These are phyloP conservation scores for Allomyces macrogynus DNA, from an alignment of 192 early-diverging fungal genomes.

Conservation along the genomic window DNA sequence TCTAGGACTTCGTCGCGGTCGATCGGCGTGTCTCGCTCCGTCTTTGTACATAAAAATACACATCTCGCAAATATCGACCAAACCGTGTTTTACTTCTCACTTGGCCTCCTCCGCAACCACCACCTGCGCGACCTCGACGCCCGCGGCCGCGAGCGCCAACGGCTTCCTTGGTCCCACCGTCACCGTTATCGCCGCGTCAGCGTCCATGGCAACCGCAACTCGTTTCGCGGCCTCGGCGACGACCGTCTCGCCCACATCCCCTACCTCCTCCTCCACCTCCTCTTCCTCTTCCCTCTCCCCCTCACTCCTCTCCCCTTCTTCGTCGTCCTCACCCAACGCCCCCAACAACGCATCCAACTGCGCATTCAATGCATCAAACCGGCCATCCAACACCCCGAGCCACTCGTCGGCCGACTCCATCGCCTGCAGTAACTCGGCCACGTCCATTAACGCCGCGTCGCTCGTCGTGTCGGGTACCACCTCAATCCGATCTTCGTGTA, in stretches of 20 bases:
- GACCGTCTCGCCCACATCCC: constrained; percentile 4
- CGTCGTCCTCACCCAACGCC: constrained; percentile 7
- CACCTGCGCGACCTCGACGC: constrained; percentile 12
- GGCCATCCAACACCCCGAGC: not conserved
- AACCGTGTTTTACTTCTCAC: constrained; percentile 12
- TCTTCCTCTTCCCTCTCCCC: constrained; percentile 10
- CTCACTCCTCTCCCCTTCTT: constrained; percentile 5
- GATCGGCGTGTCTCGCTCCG: too few species aligned
- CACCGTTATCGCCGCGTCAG: constrained; percentile 1
- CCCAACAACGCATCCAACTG: not conserved
- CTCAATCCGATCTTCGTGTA: not conserved
- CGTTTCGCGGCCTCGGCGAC: not conserved
- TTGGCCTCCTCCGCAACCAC: constrained; percentile 14
- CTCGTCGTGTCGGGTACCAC: not conserved
- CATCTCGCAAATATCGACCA: constrained; percentile 7
- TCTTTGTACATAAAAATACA: not conserved
- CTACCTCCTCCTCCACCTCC: not conserved
- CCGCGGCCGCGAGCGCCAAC: constrained; percentile 4
- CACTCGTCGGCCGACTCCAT: not conserved
- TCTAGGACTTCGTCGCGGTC: too few species aligned
- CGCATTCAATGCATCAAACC: not conserved
- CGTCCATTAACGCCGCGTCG: not conserved
- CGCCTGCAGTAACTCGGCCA: not conserved
- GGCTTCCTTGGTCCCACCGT: constrained; percentile 6
- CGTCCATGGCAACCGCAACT: constrained; percentile 1